These are phyloP conservation scores for Paramecium bursaria DNA, from an alignment of 73 alveolate species.

Conservation along the genomic window DNA sequence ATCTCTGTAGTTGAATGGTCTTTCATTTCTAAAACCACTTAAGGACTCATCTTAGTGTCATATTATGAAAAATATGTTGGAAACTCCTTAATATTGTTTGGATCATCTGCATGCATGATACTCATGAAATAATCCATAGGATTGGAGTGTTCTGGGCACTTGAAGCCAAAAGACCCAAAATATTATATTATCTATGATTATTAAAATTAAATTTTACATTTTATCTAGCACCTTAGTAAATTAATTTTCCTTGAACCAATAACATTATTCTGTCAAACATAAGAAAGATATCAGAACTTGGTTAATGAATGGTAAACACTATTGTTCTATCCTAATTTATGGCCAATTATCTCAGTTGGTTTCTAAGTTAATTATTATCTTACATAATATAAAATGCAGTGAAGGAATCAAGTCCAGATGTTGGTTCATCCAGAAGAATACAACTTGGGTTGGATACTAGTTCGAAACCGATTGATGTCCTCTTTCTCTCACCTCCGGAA, in stretches of 20 bases:
- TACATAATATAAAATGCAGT: conserved; percentile 77
- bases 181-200: background rate
- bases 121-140: conserved; percentile 69
- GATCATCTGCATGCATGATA: conserved; percentile 30
- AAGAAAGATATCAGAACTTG: conserved; percentile 59
- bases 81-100: background rate
- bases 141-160: conserved; percentile 63
- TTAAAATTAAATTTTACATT: too few species aligned
- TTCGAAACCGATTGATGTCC: conserved; percentile 96
- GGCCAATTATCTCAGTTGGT: conserved; percentile 45
- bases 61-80: background rate
- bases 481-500: conserved; percentile 96
- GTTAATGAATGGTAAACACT: conserved; percentile 58
- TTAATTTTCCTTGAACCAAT: conserved; percentile 62
- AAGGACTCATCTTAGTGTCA: too few species aligned
- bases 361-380: conserved; percentile 26
- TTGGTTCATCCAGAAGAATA: conserved; percentile 93
- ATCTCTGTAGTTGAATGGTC: too few species aligned
- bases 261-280: conserved; percentile 62
- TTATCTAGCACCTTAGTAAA: conserved; percentile 59
- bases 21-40: too few species aligned
- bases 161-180: conserved; percentile 20
- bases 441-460: conserved; percentile 91
- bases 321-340: background rate
- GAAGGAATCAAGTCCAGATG: conserved; percentile 92